Conservation (phyloP, 176 grass and related monocot genomes). For the Chrysopogon serrulatus region DNA sequence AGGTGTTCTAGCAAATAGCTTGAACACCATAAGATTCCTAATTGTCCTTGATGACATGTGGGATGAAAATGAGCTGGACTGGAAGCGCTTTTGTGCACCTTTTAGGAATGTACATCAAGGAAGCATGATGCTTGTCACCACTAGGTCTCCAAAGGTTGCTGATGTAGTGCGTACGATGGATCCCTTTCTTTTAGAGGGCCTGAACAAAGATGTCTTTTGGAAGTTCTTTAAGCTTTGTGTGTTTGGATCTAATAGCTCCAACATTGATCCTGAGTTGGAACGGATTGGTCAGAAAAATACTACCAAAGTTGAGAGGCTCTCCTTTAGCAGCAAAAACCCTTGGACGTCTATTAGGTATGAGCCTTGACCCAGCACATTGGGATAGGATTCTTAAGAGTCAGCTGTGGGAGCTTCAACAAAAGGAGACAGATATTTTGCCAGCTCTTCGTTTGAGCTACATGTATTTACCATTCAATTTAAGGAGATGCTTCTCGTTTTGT, state of each 20-base stretch:
- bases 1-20: no score
- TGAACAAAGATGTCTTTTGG: not conserved
- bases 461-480: conserved; percentile 28
- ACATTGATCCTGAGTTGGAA: not conserved
- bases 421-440: conserved; percentile 22
- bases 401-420: conserved; percentile 19
- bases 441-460: conserved; percentile 48
- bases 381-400: conserved; percentile 11
- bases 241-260: not conserved
- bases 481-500: conserved; percentile 36
- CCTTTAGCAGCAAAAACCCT: not conserved
- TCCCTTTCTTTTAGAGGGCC: not conserved
- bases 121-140: conserved; percentile 35
- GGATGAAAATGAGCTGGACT: no score
- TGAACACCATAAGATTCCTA: no score
- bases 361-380: not conserved
- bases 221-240: not conserved
- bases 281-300: not conserved
- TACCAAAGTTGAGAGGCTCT: not conserved
- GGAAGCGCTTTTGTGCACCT: no score
- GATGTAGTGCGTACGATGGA: not conserved
- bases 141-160: not conserved
- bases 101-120: not conserved
- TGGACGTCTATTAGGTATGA: not conserved
- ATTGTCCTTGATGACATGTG: no score